Evolutionary conservation across 1,139 yeast genomes (phyloP).

Genomic region (Lodderomyces parapsilosis): DNA sequence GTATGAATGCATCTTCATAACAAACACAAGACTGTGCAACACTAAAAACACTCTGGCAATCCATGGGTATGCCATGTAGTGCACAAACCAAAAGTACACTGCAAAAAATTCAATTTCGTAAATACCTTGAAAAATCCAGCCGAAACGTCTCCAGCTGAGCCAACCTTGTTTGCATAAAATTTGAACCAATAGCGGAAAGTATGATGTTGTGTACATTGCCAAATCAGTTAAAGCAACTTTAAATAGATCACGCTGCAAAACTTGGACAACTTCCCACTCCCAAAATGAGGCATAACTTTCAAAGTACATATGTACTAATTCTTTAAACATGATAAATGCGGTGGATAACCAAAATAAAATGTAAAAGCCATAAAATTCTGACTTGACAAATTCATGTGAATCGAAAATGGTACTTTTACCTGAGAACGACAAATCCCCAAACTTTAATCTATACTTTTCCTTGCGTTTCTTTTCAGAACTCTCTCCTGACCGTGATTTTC

Average conservation of each 20-base stretch:
- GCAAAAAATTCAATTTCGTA: constrained; percentile 54
- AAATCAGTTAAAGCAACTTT: constrained; percentile 70
- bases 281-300: constrained; percentile 25
- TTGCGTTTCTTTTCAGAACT: background rate
- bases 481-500: background rate
- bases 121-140: constrained; percentile 58
- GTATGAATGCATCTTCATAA: constrained; percentile 93
- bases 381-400: constrained; percentile 32
- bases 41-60: constrained; percentile 80
- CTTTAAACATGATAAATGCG: constrained; percentile 50
- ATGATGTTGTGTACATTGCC: constrained; percentile 64
- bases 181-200: constrained; percentile 58
- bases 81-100: constrained; percentile 53
- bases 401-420: constrained; percentile 50
- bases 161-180: constrained; percentile 37
- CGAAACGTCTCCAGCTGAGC: constrained; percentile 58
- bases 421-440: constrained; percentile 15
- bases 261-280: constrained; percentile 49
- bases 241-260: constrained; percentile 54
- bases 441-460: constrained; percentile 13
- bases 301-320: constrained; percentile 43
- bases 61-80: constrained; percentile 64
- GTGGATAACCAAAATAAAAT: constrained; percentile 69
- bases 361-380: constrained; percentile 63
- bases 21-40: constrained; percentile 77